Evolutionary conservation across 1,284 basidiomycete genomes (phyloP).

Genomic region (Apiotrichum veenhuisii): DNA sequence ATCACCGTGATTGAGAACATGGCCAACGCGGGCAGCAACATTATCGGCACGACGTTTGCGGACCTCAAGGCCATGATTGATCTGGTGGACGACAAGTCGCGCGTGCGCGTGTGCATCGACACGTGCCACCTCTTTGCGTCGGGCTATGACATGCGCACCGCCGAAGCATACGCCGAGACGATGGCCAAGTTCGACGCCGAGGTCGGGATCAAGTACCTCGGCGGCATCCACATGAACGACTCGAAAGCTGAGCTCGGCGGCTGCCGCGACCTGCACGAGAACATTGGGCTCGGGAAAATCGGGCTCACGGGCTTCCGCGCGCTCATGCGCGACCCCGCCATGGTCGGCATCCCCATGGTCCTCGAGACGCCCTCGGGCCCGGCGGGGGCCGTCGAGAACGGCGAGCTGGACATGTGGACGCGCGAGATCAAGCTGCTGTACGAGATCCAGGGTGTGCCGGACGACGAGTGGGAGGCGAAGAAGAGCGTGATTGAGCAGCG

Average conservation of each 20-base stretch:
- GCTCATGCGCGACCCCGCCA: constrained; percentile 65
- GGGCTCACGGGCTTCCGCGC: constrained; percentile 63
- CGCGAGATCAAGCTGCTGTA: constrained; percentile 60
- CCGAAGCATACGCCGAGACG: constrained; percentile 42
- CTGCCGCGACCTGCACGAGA: constrained; percentile 75
- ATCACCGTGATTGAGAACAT: constrained; percentile 78
- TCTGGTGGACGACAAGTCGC: constrained; percentile 66
- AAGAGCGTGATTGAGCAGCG: constrained; percentile 33
- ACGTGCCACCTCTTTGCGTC: constrained; percentile 83
- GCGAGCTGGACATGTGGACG: constrained; percentile 61
- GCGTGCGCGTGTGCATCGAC: constrained; percentile 79
- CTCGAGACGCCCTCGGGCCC: constrained; percentile 65
- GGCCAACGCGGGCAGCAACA: constrained; percentile 71
- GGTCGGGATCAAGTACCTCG: constrained; percentile 68
- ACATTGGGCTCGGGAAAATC: constrained; percentile 74
- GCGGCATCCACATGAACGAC: constrained; percentile 81
- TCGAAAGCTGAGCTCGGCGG: constrained; percentile 64
- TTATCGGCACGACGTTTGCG: constrained; percentile 67
- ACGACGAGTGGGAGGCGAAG: constrained; percentile 38
- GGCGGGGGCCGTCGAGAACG: constrained; percentile 25
- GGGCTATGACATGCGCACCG: constrained; percentile 73
- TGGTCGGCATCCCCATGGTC: constrained; percentile 68
- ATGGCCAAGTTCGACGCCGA: constrained; percentile 61
- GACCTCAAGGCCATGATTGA: constrained; percentile 68
- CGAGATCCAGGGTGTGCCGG: constrained; percentile 42